Evolutionary conservation across 2,329 filamentous ascomycete species (phyloP).

Genomic region (Fusarium mundagurra): DNA sequence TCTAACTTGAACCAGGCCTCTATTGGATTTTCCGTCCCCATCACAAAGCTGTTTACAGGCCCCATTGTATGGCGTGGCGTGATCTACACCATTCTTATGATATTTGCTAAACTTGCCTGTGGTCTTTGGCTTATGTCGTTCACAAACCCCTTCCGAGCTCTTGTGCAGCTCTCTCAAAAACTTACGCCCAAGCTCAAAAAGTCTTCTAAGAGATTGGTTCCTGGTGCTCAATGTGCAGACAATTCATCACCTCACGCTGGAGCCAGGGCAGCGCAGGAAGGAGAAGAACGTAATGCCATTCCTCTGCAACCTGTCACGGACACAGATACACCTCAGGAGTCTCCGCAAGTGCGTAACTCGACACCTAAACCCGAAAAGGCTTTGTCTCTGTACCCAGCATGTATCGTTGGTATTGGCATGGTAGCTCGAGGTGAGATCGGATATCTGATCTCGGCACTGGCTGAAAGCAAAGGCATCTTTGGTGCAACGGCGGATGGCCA

Average conservation of each 20-base stretch:
- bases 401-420: conserved; percentile 75
- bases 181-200: background rate
- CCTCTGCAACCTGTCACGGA: background rate
- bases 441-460: conserved; percentile 77
- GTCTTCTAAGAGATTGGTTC: background rate
- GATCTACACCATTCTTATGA: conserved; percentile 78
- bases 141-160: background rate
- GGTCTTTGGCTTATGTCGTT: conserved; percentile 64
- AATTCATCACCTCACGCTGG: background rate
- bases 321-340: background rate
- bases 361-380: conserved; percentile 54
- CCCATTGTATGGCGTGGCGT: conserved; percentile 76
- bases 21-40: conserved; percentile 82
- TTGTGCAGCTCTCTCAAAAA: background rate
- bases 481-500: background rate
- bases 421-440: conserved; percentile 82
- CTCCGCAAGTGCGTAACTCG: conserved; percentile 3
- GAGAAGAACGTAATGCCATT: background rate
- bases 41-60: conserved; percentile 73
- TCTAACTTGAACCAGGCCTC: conserved; percentile 52
- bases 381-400: conserved; percentile 72
- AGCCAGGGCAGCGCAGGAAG: background rate
- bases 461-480: conserved; percentile 63
- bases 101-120: conserved; percentile 67
- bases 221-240: conserved; percentile 26